Percentiles rank a stretch among this genome's conserved stretches.
phyloP scores from a whole-genome alignment of 345 rosid genomes.

The Murraya koenigii region DNA sequence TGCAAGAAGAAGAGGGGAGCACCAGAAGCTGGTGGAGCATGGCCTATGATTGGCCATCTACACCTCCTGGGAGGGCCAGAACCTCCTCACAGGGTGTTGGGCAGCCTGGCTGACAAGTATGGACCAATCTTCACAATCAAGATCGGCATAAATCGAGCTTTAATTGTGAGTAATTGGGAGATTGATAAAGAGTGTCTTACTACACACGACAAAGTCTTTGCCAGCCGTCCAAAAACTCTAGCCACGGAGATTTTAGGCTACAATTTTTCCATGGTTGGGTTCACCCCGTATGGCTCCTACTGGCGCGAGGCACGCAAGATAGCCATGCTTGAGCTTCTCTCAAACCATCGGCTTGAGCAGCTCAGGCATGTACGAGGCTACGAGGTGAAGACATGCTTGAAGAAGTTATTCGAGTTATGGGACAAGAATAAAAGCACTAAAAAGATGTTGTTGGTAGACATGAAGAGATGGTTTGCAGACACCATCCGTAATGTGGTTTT shows the following conservation, averaged over 20 bases:
- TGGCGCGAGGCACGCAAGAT: constrained; percentile 23
- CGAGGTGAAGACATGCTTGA: background rate
- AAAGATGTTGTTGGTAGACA: constrained; percentile 13
- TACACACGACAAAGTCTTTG: constrained; percentile 27
- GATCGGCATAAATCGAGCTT: constrained; percentile 21
- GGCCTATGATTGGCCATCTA: constrained; percentile 47
- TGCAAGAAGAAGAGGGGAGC: background rate
- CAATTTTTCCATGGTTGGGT: constrained; percentile 17
- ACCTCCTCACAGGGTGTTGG: constrained; percentile 28
- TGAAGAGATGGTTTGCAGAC: constrained; percentile 36
- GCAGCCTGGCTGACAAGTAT: constrained; percentile 29
- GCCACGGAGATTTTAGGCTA: constrained; percentile 18
- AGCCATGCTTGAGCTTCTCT: too few species aligned
- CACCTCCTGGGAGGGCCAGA: constrained; percentile 26
- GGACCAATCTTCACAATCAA: constrained; percentile 37
- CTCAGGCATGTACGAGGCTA: background rate
- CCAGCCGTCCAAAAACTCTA: constrained; percentile 21
- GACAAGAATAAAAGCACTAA: background rate
- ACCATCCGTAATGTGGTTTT: constrained; percentile 22
- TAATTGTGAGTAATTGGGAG: constrained; percentile 31
- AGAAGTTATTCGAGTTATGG: constrained; percentile 8
- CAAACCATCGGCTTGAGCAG: too few species aligned
- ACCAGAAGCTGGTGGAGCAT: constrained; percentile 29
- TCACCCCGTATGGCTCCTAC: constrained; percentile 28
- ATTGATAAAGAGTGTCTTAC: constrained; percentile 31